Conservation (phyloP, 1,284 basidiomycete genomes). For the Cryptococcus amylolentus region DNA sequence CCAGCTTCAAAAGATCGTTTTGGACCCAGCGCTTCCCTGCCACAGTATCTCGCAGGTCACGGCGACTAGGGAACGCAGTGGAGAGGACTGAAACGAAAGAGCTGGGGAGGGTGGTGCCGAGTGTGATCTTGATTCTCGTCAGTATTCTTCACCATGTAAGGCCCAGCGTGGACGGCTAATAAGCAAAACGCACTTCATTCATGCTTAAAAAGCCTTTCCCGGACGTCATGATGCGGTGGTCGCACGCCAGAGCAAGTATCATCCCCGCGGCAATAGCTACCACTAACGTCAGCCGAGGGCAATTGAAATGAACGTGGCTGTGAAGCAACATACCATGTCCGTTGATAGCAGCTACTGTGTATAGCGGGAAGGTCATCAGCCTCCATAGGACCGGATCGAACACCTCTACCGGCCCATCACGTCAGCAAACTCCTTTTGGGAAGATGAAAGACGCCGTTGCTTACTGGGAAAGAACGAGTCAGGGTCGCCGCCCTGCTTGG, state of each 20-base stretch:
- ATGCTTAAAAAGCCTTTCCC: conserved; percentile 81
- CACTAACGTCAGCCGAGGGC: background rate
- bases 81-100: conserved; percentile 66
- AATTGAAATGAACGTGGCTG: background rate
- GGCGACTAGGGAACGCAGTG: conserved; percentile 62
- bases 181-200: conserved; percentile 67
- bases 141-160: background rate
- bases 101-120: conserved; percentile 73
- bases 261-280: conserved; percentile 78
- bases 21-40: conserved; percentile 79
- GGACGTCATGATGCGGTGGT: conserved; percentile 88
- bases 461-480: too few relatives aligned
- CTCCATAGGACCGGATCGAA: conserved; percentile 44
- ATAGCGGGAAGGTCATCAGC: conserved; percentile 51
- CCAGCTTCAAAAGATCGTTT: conserved; percentile 63
- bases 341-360: conserved; percentile 80
- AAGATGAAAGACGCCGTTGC: too few relatives aligned
- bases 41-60: conserved; percentile 67
- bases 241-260: conserved; percentile 74
- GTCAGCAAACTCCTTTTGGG: too few relatives aligned
- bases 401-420: conserved; percentile 30
- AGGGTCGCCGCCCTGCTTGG: too few relatives aligned
- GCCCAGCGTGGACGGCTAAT: background rate
- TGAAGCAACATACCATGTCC: conserved; percentile 59
- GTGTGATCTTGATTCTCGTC: conserved; percentile 61